A percentile compares a stretch with the other conserved stretches of the same genome.
Conservation (phyloP, 495 filamentous ascomycete genomes). For the Aspergillus affinis region DNA sequence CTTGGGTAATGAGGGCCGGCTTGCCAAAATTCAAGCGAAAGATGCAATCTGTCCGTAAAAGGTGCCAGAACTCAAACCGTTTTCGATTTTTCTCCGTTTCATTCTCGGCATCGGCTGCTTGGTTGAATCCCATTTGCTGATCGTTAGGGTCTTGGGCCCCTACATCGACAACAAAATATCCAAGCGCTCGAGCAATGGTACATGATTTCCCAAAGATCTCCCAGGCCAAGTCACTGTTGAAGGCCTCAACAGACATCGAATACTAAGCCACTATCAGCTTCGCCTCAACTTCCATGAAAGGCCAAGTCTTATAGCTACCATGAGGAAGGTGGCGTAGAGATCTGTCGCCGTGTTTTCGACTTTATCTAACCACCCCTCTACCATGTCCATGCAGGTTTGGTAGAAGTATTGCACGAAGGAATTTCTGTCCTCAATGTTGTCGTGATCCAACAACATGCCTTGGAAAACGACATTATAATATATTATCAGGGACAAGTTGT, state of each 20-base stretch:
- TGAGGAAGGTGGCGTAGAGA: constrained; percentile 15
- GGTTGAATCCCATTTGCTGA: too few species aligned
- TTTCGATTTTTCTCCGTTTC: constrained; percentile 22
- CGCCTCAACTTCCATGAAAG: neutral
- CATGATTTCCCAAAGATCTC: constrained; percentile 14
- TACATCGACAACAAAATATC: constrained; percentile 20
- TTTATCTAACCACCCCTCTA: constrained; percentile 13
- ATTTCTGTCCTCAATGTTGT: neutral
- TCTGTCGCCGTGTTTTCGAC: constrained; percentile 12
- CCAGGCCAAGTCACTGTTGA: constrained; percentile 19
- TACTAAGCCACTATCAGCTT: constrained; percentile 13
- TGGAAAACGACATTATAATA: constrained; percentile 20
- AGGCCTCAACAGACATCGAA: constrained; percentile 20
- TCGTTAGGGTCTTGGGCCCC: neutral
- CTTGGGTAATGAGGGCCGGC: constrained; percentile 17
- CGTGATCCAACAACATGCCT: constrained; percentile 9
- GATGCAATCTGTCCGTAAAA: constrained; percentile 20
- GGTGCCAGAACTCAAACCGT: constrained; percentile 28
- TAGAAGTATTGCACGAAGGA: constrained; percentile 13
- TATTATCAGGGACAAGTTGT: constrained; percentile 17
- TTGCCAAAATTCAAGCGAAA: constrained; percentile 24
- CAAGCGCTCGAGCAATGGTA: constrained; percentile 14
- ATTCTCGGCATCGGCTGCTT: neutral
- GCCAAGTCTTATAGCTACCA: constrained; percentile 4
- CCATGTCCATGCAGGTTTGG: constrained; percentile 6